phyloP scores from a whole-genome alignment of 1,284 basidiomycete species.

The Trichosporon sp. region DNA sequence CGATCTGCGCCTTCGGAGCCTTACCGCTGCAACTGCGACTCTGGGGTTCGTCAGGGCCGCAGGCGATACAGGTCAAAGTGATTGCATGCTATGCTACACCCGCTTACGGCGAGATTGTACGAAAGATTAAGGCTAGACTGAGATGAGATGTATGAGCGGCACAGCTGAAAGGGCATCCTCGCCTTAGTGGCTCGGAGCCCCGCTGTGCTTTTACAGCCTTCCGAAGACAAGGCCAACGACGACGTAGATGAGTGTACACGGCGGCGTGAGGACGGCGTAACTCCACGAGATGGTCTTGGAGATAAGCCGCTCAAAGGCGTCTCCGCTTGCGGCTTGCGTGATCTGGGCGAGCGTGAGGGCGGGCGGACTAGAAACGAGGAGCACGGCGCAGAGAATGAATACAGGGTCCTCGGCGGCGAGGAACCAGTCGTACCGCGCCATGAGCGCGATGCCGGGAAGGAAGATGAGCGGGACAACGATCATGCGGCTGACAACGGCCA shows the following conservation, averaged over 20 bases:
- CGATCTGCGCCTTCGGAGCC: too few species aligned
- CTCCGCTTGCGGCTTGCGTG: slow-evolving; percentile 77
- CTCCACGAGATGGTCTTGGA: slow-evolving; percentile 51
- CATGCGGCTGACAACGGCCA: slow-evolving; percentile 71
- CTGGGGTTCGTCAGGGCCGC: too few species aligned
- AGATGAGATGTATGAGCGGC: neutral
- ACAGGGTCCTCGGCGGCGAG: slow-evolving; percentile 49
- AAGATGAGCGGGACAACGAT: slow-evolving; percentile 72
- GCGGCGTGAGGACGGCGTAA: slow-evolving; percentile 65
- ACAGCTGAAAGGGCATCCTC: neutral
- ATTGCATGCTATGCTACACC: neutral
- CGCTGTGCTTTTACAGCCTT: slow-evolving; percentile 25
- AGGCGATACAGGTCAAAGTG: too few species aligned
- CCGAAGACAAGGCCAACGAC: slow-evolving; percentile 59
- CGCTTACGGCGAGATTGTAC: neutral
- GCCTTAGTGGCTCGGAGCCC: neutral
- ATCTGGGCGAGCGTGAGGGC: slow-evolving; percentile 58
- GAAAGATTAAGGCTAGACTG: neutral
- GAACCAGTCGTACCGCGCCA: slow-evolving; percentile 60
- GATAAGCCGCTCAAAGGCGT: slow-evolving; percentile 85
- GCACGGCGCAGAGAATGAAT: slow-evolving; percentile 57
- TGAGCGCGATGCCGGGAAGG: slow-evolving; percentile 63
- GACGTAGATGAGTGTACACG: slow-evolving; percentile 68
- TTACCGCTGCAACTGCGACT: too few species aligned
- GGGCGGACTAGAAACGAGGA: slow-evolving; percentile 59